Evolutionary conservation across 1,139 yeast genomes (phyloP).

Genomic region (Hansenula lynferdii): DNA sequence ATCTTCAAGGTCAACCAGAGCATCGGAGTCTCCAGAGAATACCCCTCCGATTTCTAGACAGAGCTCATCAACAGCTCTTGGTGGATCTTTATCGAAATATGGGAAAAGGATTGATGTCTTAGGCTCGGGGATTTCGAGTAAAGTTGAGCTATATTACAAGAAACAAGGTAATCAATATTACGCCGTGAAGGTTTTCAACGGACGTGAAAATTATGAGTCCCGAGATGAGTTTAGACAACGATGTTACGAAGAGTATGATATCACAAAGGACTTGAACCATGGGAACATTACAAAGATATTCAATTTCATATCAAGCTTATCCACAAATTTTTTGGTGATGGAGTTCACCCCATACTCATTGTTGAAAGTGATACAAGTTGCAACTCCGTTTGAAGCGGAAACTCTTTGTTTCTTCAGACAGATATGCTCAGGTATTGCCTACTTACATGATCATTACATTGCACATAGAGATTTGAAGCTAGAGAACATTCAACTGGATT

Average conservation of each 20-base stretch:
- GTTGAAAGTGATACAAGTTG: constrained; percentile 12
- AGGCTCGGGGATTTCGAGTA: constrained; percentile 40
- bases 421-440: constrained; percentile 49
- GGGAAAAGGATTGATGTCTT: constrained; percentile 18
- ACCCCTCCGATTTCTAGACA: constrained; percentile 1
- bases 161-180: constrained; percentile 21
- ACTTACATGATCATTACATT: constrained; percentile 58
- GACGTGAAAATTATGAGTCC: constrained; percentile 33
- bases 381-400: constrained; percentile 18
- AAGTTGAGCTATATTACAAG: constrained; percentile 32
- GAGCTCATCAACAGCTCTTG: neutral
- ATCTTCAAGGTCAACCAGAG: neutral
- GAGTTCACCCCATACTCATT: constrained; percentile 18
- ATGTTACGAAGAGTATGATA: constrained; percentile 34
- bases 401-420: constrained; percentile 44
- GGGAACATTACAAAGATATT: constrained; percentile 31
- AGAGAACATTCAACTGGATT: constrained; percentile 66
- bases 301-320: constrained; percentile 22
- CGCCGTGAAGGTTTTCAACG: constrained; percentile 39
- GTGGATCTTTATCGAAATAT: constrained; percentile 4
- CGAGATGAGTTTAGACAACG: constrained; percentile 32
- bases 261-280: constrained; percentile 30
- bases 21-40: neutral
- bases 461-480: constrained; percentile 75
- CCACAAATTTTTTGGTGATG: constrained; percentile 11